Base-by-base conservation (phyloP, 805 yeast species). In the Vanderwaltozyma polyspora region DNA sequence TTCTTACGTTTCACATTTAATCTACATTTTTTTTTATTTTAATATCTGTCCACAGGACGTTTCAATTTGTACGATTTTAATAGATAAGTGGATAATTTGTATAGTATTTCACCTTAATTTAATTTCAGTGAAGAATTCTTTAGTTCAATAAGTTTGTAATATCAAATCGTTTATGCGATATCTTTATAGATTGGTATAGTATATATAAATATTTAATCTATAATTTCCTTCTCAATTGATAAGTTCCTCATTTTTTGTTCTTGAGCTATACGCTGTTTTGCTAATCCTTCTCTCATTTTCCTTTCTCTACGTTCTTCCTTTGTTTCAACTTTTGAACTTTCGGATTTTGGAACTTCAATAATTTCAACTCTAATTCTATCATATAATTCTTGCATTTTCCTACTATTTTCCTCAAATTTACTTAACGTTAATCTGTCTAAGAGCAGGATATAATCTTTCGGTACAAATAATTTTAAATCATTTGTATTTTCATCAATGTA, bases 401-500 rank as follows among this genome's bases (percentile, higher is more conserved):
- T 62, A 31, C 59, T 61, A 55, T 84, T 84, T 49, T 83, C 91
- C 7, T 50, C 55, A 48, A 81, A 85, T 43, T 87, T 64, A 33
- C 73, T 80, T 8, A 61, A 46, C 0, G 87, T 72, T 32, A 82
- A 52, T 23, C 59, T 57, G 16, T 79, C 74, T 6, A 78, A 52
- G 26, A 72, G 47, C 9, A 60, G 38, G 18, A 83, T 52, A 45
- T 81, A 80, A 5, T 63, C 57, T 17, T 62, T 60, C 17, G 61
- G 48, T 0, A 82, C 91, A 31, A 77, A 54, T 11, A 68, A 45
- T 1, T 55, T 47, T 15, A 67, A 43, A 1, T 57, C 57, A 1
- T 44, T 46, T 2, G 17, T 19, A 1, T 39, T 46, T 4, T 59
- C 61, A 15, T 58, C 50, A 10, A 67, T 53, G 44, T 59, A 72